Conservation (phyloP, 2,329 filamentous ascomycete genomes). For the Falciphora oryzae region DNA sequence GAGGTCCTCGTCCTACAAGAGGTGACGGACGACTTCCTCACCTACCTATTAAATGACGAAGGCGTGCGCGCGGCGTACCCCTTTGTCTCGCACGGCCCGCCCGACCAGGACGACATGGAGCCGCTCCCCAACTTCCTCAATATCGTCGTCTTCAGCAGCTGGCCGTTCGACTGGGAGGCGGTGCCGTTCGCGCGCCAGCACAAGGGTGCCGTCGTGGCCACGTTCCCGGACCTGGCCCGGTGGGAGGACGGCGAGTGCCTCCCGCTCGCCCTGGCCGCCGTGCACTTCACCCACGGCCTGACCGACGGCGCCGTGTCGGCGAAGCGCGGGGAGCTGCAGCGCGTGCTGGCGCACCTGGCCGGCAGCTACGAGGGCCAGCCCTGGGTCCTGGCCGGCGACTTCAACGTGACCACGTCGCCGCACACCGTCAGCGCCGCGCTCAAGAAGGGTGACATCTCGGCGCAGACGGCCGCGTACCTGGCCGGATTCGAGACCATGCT, state of each 20-base stretch:
- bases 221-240: slow-evolving; percentile 27
- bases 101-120: slow-evolving; percentile 42
- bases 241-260: slow-evolving; percentile 21
- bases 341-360: slow-evolving; percentile 40
- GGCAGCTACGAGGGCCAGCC: slow-evolving; percentile 35
- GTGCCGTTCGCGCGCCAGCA: slow-evolving; percentile 49
- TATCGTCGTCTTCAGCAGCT: slow-evolving; percentile 52
- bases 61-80: slow-evolving; percentile 43
- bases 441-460: slow-evolving; percentile 46
- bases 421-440: slow-evolving; percentile 48
- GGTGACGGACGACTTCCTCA: slow-evolving; percentile 58
- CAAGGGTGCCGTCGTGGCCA: slow-evolving; percentile 50
- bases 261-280: slow-evolving; percentile 46
- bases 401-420: slow-evolving; percentile 57
- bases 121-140: slow-evolving; percentile 57
- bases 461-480: slow-evolving; percentile 37
- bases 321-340: slow-evolving; percentile 51
- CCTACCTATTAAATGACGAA: slow-evolving; percentile 42
- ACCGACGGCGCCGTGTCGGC: slow-evolving; percentile 50
- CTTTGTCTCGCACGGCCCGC: slow-evolving; percentile 52
- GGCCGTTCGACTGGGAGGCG: slow-evolving; percentile 49
- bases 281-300: slow-evolving; percentile 58
- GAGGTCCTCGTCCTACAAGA: slow-evolving; percentile 54
- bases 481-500: slow-evolving; percentile 41
- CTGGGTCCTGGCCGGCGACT: slow-evolving; percentile 57